phyloP scores from a whole-genome alignment of 257 asterid species.

The Agastache rugosa region DNA sequence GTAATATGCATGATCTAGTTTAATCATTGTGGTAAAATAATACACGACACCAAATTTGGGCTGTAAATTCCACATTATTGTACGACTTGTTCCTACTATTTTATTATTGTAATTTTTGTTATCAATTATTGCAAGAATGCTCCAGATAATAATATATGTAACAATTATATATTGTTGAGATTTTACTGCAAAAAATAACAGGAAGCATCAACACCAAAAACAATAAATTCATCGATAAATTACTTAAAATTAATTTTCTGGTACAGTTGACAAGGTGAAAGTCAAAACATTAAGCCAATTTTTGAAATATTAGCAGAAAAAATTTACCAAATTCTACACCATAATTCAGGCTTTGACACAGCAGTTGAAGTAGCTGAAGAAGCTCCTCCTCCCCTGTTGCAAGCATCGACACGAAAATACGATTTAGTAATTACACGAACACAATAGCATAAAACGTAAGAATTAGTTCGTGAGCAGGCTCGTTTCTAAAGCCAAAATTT shows the following conservation, averaged over 20 bases:
- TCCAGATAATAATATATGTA: background rate
- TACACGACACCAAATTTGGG: no score
- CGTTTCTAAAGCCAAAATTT: no score
- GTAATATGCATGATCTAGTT: no score
- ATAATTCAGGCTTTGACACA: constrained; percentile 61
- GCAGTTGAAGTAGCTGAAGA: constrained; percentile 81
- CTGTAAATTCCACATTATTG: background rate
- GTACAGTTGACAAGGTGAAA: background rate
- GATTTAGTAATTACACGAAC: background rate
- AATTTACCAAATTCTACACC: background rate
- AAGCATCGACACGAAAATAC: background rate
- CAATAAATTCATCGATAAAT: background rate
- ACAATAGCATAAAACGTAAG: background rate
- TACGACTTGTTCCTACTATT: background rate
- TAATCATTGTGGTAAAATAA: no score
- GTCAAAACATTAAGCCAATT: no score
- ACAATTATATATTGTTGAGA: no score
- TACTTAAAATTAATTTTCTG: background rate
- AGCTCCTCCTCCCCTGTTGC: constrained; percentile 65
- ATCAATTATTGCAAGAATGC: background rate
- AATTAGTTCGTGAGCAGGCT: background rate
- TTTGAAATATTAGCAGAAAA: background rate
- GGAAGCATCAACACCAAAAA: background rate
- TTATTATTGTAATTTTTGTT: background rate
- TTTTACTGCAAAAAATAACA: no score